Conservation (phyloP, 1,284 basidiomycete species). For the Ustilago vetiveriae region DNA sequence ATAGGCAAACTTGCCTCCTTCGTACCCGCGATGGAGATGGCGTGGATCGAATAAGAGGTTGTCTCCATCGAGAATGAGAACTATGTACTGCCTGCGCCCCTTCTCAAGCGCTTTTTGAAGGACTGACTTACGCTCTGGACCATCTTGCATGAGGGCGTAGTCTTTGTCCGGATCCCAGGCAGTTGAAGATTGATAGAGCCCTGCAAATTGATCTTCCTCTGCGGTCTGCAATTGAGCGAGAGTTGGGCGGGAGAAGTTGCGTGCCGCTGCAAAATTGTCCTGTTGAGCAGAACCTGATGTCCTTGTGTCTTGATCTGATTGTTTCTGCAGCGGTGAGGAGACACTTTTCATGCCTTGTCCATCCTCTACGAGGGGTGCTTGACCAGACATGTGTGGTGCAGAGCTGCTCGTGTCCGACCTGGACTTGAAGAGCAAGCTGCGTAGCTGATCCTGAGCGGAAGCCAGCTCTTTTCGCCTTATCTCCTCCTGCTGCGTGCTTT, state of each 20-base stretch:
- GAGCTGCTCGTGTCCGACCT: neutral
- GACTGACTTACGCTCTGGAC: constrained; percentile 5
- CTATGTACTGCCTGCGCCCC: constrained; percentile 17
- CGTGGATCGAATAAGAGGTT: constrained; percentile 32
- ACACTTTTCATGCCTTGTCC: neutral
- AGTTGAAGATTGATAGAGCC: constrained; percentile 24
- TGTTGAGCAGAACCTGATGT: neutral
- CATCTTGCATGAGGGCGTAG: constrained; percentile 26
- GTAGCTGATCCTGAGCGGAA: constrained; percentile 12
- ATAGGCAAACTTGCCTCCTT: constrained; percentile 27
- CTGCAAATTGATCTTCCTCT: constrained; percentile 12
- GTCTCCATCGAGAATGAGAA: constrained; percentile 39
- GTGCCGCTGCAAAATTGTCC: neutral
- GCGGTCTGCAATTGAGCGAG: constrained; percentile 14
- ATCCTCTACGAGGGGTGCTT: neutral
- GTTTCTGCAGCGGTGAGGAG: neutral
- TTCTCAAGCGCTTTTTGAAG: constrained; percentile 1
- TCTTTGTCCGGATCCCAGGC: constrained; percentile 35
- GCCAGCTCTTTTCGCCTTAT: constrained; percentile 3
- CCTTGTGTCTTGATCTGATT: neutral
- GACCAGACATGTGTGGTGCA: neutral
- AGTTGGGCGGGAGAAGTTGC: constrained; percentile 14
- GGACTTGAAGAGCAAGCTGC: constrained; percentile 7
- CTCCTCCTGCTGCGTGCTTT: neutral
- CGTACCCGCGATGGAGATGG: constrained; percentile 21